These are phyloP conservation scores for Primulina eburnea DNA, from an alignment of 257 asterid species.

Conservation along the genomic window DNA sequence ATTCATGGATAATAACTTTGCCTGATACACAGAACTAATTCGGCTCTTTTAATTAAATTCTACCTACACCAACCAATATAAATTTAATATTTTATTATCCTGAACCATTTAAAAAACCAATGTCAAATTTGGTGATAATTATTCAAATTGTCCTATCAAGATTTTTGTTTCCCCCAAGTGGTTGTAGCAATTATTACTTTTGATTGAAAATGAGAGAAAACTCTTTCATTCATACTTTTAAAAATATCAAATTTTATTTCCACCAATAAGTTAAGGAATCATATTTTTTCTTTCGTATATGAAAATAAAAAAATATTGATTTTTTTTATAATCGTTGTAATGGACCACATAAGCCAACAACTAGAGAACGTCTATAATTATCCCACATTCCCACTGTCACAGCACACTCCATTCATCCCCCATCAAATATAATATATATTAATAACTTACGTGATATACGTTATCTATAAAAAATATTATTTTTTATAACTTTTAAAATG, in stretches of 20 bases:
- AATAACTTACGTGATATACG: too few species aligned
- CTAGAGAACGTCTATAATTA: neutral
- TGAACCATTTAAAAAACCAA: neutral
- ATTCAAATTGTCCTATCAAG: neutral
- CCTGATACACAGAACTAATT: neutral
- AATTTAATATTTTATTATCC: neutral
- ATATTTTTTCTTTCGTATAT: neutral
- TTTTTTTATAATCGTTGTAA: neutral
- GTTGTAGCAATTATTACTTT: slow-evolving; percentile 12
- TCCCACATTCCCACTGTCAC: too few species aligned
- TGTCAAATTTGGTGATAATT: slow-evolving; percentile 20
- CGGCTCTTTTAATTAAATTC: neutral
- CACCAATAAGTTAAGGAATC: neutral
- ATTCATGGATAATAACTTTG: neutral
- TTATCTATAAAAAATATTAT: too few species aligned
- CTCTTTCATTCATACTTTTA: neutral
- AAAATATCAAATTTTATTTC: too few species aligned
- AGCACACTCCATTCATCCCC: too few species aligned
- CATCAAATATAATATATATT: too few species aligned
- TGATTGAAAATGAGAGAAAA: slow-evolving; percentile 29
- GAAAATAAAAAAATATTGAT: neutral
- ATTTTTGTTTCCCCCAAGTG: slow-evolving; percentile 10
- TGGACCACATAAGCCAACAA: neutral
- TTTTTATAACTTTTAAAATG: too few species aligned
- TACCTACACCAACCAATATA: neutral